Conservation (phyloP, 1,139 yeast genomes). For the Lodderomyces pseudojiufengensis region DNA sequence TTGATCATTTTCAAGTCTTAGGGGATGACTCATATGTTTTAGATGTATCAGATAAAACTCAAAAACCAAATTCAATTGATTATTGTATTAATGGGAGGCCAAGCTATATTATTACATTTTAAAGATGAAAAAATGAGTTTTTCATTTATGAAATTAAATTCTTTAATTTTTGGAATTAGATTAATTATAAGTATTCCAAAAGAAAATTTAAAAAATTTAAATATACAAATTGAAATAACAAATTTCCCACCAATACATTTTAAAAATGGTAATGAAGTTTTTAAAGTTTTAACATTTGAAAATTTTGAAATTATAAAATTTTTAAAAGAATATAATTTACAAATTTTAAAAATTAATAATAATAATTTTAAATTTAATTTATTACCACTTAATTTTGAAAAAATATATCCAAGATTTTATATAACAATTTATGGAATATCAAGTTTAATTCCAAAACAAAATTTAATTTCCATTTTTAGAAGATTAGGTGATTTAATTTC, state of each 20-base stretch:
- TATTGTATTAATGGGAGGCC: background rate
- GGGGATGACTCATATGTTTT: no score
- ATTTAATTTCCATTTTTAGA: conserved; percentile 8
- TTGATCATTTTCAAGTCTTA: no score
- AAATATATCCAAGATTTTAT: conserved; percentile 4
- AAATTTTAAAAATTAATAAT: no score
- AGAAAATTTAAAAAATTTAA: no score
- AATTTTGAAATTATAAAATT: background rate
- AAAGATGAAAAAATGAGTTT: background rate
- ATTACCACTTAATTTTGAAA: no score
- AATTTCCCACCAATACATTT: no score
- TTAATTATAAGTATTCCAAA: background rate
- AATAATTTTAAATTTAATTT: no score
- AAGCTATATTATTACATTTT: conserved; percentile 9
- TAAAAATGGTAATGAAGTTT: no score
- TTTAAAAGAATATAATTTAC: conserved; percentile 8
- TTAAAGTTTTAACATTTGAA: background rate
- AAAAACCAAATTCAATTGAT: no score
- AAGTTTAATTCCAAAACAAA: background rate
- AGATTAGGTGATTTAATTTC: conserved; percentile 9
- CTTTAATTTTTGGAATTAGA: conserved; percentile 5
- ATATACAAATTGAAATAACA: no score
- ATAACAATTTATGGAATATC: conserved; percentile 12
- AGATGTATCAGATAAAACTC: no score
- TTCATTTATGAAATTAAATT: background rate